Evolutionary conservation across 768 basidiomycete genomes (phyloP), one percentile per base, ranked within the genome.

Genomic region (Mycena sanguinolenta): DNA sequence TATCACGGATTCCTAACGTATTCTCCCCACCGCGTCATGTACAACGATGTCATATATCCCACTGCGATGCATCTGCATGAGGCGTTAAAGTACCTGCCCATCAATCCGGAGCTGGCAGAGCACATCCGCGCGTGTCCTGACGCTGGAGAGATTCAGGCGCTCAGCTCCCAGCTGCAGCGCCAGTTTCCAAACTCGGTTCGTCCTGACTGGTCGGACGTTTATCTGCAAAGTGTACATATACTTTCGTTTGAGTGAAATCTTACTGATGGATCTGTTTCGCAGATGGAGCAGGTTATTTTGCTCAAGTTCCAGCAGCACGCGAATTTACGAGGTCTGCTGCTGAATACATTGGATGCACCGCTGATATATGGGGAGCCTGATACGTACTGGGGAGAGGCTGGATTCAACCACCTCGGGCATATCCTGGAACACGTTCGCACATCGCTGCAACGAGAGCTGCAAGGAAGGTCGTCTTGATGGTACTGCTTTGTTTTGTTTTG

Each of bases 41-140:
- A 89, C 77, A 77, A 83, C 39, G 83, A 88, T 36, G 82, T 81
- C 62, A 78, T 79, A 49, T 95, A 90, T 73, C 92, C 92, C 2
- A 91, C 89, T 2, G 94, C 91, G 13, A 78, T 90, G 74, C 94
- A 95, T 73, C 84, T 95, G n/a, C 86, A 89, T 63, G 92, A 95
- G 79, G 92, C 93, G 12, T 82, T 92, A 75, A 92, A 92, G 77
- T 95, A 89, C 77, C 75, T 89, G 42, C 83, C 84, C 2, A 77
- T 82, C 25, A 81, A 82, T 3, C 88, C 87, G 0, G 85, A 87
- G 0, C 73, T 92, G 21, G 89, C 89, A 14, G 89, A 92, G 64
- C 73, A 75, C 32, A 91, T 95, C 65, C 84, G 92, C 23, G 52
- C n/a, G 2, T 81, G 80, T 63, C 62, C 67, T 10, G 75, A 82